Evolutionary conservation across 78 protist species (phyloP).

Genomic region (Polysphondylium violaceum): DNA sequence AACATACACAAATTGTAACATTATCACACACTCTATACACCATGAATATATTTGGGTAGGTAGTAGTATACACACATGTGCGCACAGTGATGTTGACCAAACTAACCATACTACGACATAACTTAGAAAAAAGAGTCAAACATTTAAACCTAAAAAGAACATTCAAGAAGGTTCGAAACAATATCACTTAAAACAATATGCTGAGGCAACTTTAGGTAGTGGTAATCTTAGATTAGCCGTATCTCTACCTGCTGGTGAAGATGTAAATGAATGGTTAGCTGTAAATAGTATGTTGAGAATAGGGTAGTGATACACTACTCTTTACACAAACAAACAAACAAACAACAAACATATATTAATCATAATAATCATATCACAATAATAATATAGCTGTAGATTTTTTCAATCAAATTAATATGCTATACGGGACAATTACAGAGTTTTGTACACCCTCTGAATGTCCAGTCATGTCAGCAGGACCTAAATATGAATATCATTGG

Average conservation of each 20-base stretch:
- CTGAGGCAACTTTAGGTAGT: constrained; percentile 88
- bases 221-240: constrained; percentile 92
- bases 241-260: constrained; percentile 97
- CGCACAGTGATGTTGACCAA: too few species aligned
- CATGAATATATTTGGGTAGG: too few species aligned
- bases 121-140: constrained; percentile 49
- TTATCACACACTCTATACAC: too few species aligned
- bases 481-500: constrained; percentile 97
- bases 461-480: constrained; percentile 97
- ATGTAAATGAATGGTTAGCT: constrained; percentile 97
- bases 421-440: constrained; percentile 98
- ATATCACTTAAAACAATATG: constrained; percentile 80
- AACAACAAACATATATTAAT: neutral
- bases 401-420: constrained; percentile 97
- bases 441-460: constrained; percentile 96
- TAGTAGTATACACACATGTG: too few species aligned
- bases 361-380: neutral
- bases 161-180: constrained; percentile 79
- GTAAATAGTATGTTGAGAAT: constrained; percentile 94
- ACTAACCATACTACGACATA: too few species aligned
- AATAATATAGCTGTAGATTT: constrained; percentile 94
- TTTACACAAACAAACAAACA: too few species aligned
- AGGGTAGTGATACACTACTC: too few species aligned
- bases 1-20: too few species aligned
- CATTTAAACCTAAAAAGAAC: constrained; percentile 84